phyloP scores from a whole-genome alignment of 768 basidiomycete species.

The Bullera alba region DNA sequence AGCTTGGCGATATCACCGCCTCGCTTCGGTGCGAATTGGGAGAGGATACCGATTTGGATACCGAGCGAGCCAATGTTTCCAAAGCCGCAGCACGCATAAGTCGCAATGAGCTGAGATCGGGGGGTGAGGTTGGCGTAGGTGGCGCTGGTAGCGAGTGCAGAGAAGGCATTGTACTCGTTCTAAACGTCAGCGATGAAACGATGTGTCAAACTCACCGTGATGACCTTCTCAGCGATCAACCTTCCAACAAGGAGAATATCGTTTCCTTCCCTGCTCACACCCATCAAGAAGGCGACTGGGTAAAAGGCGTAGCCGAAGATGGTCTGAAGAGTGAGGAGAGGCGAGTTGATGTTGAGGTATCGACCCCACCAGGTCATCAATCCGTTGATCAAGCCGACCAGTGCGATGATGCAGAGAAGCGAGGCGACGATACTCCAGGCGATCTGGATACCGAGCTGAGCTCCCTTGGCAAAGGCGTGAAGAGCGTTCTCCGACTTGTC shows the following conservation, averaged over 20 bases:
- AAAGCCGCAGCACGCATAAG: slow-evolving; percentile 85
- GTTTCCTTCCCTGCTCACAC: slow-evolving; percentile 53
- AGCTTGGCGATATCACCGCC: slow-evolving; percentile 61
- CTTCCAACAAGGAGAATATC: slow-evolving; percentile 76
- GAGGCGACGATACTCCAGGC: slow-evolving; percentile 77
- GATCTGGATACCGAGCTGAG: slow-evolving; percentile 73
- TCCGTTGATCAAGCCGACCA: slow-evolving; percentile 74
- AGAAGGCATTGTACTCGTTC: slow-evolving; percentile 44
- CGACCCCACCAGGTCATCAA: slow-evolving; percentile 87
- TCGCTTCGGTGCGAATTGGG: slow-evolving; percentile 62
- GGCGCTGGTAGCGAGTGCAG: slow-evolving; percentile 50
- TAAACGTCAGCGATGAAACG: too few relatives aligned
- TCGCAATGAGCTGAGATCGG: slow-evolving; percentile 66
- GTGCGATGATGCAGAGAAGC: slow-evolving; percentile 74
- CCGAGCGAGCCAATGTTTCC: slow-evolving; percentile 66
- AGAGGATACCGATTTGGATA: slow-evolving; percentile 73
- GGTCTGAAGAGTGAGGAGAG: slow-evolving; percentile 67
- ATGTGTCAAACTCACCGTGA: too few relatives aligned
- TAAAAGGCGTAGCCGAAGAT: slow-evolving; percentile 82
- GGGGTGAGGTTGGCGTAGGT: slow-evolving; percentile 50
- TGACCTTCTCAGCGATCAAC: slow-evolving; percentile 75
- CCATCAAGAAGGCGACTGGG: slow-evolving; percentile 58
- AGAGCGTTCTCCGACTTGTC: slow-evolving; percentile 67
- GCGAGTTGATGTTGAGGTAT: slow-evolving; percentile 67
- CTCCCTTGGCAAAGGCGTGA: slow-evolving; percentile 82